These are phyloP conservation scores for Lactuca sativa DNA, from an alignment of 129 eudicot genomes.

Conservation along the genomic window DNA sequence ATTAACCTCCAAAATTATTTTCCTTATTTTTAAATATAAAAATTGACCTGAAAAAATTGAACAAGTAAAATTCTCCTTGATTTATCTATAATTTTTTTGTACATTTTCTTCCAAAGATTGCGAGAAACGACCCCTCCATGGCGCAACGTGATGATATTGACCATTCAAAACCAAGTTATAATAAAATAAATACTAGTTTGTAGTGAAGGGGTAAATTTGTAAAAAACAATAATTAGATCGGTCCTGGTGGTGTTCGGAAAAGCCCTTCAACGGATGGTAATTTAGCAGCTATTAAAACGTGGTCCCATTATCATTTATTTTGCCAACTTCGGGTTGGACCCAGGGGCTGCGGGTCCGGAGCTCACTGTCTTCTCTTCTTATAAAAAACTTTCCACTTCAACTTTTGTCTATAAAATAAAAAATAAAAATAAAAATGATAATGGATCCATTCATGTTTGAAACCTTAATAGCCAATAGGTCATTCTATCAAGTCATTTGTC, in stretches of 20 bases:
- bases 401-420: not conserved
- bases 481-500: not conserved
- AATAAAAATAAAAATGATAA: not conserved
- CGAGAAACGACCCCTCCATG: not conserved
- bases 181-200: not conserved
- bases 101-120: no score
- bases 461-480: not conserved
- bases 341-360: not conserved
- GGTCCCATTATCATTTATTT: not conserved
- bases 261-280: conserved; percentile 9
- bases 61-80: no score
- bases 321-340: not conserved
- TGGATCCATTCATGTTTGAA: not conserved
- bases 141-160: not conserved
- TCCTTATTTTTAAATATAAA: no score
- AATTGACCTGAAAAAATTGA: no score
- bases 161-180: not conserved
- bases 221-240: not conserved
- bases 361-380: not conserved
- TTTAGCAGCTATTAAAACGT: not conserved
- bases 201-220: conserved; percentile 1
- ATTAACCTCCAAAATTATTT: no score
- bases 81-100: not conserved
- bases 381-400: not conserved
- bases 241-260: not conserved